Conservation (phyloP, 192 early-diverging fungal genomes). For the Coemansia sp. region DNA sequence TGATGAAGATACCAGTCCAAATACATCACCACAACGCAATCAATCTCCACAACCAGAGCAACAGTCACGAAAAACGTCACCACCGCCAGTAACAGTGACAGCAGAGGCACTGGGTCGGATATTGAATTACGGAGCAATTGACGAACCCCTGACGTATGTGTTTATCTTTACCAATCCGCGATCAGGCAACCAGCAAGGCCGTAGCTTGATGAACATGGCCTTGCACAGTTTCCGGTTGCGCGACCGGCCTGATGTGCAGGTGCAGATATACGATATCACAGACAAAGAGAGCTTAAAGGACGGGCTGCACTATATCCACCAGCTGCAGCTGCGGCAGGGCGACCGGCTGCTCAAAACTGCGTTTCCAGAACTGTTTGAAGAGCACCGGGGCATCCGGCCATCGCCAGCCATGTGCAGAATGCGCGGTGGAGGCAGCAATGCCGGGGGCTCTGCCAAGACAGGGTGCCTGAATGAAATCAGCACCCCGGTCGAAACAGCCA, state of each 20-base stretch:
- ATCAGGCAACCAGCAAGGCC: conserved; percentile 68
- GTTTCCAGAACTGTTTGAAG: conserved; percentile 48
- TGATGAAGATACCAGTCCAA: conserved; percentile 4
- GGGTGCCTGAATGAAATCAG: conserved; percentile 1
- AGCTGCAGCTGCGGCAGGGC: conserved; percentile 53
- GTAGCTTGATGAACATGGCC: conserved; percentile 58
- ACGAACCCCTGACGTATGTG: conserved; percentile 59
- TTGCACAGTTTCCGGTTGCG: conserved; percentile 68
- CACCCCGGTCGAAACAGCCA: background rate
- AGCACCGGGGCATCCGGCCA: conserved; percentile 19
- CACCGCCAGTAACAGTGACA: conserved; percentile 6
- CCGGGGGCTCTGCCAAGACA: too few relatives aligned
- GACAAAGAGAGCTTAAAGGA: conserved; percentile 55
- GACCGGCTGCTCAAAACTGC: conserved; percentile 43
- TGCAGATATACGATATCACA: conserved; percentile 71
- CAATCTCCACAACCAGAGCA: background rate
- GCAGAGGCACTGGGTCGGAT: conserved; percentile 20
- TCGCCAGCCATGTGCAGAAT: conserved; percentile 23
- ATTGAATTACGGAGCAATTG: conserved; percentile 11
- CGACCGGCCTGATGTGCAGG: conserved; percentile 63
- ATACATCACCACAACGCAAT: background rate
- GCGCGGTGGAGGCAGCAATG: background rate
- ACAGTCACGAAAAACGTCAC: conserved; percentile 7
- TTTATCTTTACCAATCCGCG: conserved; percentile 78
- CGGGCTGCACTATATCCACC: conserved; percentile 61